Evolutionary conservation across 139 green algal species (phyloP).

Genomic region (Coelastrella sp.): DNA sequence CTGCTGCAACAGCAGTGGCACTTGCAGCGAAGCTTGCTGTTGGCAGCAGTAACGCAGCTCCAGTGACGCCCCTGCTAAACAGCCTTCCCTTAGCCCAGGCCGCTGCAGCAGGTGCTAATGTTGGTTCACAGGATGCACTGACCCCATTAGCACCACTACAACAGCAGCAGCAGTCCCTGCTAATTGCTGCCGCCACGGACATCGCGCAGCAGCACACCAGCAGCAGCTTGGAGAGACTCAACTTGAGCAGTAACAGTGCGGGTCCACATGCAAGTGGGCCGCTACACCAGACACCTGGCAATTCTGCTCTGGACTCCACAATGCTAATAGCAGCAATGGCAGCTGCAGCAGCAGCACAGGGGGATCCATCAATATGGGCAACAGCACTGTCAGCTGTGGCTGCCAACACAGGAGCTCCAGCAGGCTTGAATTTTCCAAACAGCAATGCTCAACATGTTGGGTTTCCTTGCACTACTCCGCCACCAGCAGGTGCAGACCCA

Average conservation of each 20-base stretch:
- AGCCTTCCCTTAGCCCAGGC: conserved; percentile 8
- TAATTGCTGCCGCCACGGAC: not conserved
- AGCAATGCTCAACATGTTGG: not conserved
- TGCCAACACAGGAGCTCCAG: conserved; percentile 17
- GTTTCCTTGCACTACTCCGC: not conserved
- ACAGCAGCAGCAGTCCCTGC: conserved; percentile 1
- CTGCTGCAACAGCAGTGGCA: conserved; percentile 15
- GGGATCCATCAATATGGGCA: not conserved
- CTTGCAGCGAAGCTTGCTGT: not conserved
- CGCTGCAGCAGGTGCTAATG: not conserved
- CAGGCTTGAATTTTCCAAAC: not conserved
- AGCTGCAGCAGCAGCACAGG: not conserved
- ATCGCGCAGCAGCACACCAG: conserved; percentile 22
- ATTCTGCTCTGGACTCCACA: not conserved
- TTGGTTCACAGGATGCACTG: not conserved
- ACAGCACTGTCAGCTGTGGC: conserved; percentile 21
- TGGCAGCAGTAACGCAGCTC: not conserved
- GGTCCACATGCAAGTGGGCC: not conserved
- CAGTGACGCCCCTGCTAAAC: not conserved
- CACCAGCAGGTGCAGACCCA: not conserved
- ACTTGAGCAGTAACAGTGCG: conserved; percentile 6
- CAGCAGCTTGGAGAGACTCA: conserved; percentile 8
- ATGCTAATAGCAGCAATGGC: not conserved
- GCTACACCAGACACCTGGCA: not conserved
- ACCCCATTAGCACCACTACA: not conserved